Percentiles rank a stretch among this genome's conserved stretches.
phyloP scores from a whole-genome alignment of 2,329 filamentous ascomycete genomes.

The Diaporthe sp. region DNA sequence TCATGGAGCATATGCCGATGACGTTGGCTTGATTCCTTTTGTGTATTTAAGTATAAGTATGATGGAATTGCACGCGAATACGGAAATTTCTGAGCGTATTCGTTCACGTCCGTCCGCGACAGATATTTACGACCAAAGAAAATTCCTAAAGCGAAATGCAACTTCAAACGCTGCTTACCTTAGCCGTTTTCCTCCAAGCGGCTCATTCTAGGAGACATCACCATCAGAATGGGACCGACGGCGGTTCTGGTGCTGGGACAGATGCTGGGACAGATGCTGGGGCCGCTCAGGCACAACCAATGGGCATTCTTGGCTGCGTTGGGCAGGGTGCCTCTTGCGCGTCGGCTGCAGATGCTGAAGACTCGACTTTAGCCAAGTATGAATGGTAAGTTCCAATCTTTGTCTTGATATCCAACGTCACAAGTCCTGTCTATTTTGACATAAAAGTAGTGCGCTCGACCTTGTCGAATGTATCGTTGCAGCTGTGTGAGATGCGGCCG shows the following conservation, averaged over 20 bases:
- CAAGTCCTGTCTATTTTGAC: background rate
- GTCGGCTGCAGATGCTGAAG: background rate
- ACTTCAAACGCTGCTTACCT: background rate
- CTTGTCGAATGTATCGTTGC: background rate
- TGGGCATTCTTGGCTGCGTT: background rate
- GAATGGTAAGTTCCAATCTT: background rate
- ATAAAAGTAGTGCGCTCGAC: background rate
- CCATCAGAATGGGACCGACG: background rate
- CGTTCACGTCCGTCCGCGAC: background rate
- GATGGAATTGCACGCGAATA: background rate
- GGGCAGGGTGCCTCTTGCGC: slow-evolving; percentile 1
- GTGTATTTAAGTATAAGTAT: background rate
- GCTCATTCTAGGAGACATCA: background rate
- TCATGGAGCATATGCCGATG: background rate
- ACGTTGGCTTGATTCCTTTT: background rate
- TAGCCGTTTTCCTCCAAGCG: background rate
- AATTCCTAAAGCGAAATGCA: background rate
- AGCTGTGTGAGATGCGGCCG: background rate
- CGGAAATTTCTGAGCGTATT: background rate
- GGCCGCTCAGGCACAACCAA: background rate
- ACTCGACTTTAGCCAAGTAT: background rate
- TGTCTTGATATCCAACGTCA: background rate
- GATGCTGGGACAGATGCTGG: background rate
- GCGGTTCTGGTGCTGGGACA: background rate
- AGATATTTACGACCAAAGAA: background rate